These are phyloP conservation scores for Globisporangium okanoganense DNA, from an alignment of 352 stramenopile species.

Conservation along the genomic window DNA sequence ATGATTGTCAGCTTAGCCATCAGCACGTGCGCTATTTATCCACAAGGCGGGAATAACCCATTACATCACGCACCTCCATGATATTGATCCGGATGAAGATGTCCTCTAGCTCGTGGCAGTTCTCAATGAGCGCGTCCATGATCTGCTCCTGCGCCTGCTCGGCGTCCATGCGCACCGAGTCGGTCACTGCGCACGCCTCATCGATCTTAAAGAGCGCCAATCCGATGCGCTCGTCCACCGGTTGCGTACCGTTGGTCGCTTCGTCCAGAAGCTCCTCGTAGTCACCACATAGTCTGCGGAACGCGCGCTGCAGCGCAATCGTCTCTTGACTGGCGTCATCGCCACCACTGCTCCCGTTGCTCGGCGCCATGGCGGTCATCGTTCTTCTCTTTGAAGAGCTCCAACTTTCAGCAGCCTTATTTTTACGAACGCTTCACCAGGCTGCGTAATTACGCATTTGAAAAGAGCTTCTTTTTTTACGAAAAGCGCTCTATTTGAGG, in stretches of 20 bases:
- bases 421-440: neutral
- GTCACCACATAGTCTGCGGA: conserved; percentile 50
- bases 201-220: conserved; percentile 83
- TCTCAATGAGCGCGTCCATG: conserved; percentile 51
- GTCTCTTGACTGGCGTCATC: neutral
- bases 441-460: conserved; percentile 10
- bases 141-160: conserved; percentile 43
- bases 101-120: conserved; percentile 73
- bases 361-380: neutral
- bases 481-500: conserved; percentile 2
- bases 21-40: too few species aligned
- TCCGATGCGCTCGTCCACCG: conserved; percentile 64
- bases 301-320: conserved; percentile 37
- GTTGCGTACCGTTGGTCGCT: conserved; percentile 42
- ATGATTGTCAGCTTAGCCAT: neutral
- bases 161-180: conserved; percentile 48
- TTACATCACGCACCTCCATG: conserved; percentile 44
- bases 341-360: neutral
- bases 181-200: conserved; percentile 50
- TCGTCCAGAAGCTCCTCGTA: conserved; percentile 78
- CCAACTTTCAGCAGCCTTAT: neutral
- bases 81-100: conserved; percentile 75
- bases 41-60: neutral
- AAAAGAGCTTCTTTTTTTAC: conserved; percentile 4
- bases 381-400: neutral